Conservation (phyloP, 495 filamentous ascomycete genomes). For the Hyaloscypha bicolor region DNA sequence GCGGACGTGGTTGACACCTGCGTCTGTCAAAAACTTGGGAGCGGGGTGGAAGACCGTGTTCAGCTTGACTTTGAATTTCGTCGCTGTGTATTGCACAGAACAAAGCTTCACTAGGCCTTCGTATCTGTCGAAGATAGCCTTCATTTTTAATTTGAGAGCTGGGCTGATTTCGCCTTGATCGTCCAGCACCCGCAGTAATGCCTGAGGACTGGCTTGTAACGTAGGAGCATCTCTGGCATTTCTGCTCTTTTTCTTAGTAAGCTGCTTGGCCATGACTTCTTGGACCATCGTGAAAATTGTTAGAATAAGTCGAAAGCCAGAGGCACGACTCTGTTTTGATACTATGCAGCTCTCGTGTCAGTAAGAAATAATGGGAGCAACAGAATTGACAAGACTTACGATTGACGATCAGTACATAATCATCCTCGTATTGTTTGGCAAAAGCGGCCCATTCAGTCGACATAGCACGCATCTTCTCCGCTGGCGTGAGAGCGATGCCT, state of each 20-base stretch:
- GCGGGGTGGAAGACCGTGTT: slow-evolving; percentile 31
- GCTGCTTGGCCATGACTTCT: slow-evolving; percentile 18
- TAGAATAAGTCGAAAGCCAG: slow-evolving; percentile 39
- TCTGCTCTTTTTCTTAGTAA: slow-evolving; percentile 1
- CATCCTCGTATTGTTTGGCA: slow-evolving; percentile 41
- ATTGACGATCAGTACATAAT: slow-evolving; percentile 39
- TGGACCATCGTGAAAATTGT: slow-evolving; percentile 33
- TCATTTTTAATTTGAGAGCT: slow-evolving; percentile 19
- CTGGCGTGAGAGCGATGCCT: slow-evolving; percentile 47
- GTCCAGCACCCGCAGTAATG: slow-evolving; percentile 35
- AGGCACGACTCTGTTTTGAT: slow-evolving; percentile 37
- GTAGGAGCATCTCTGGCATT: slow-evolving; percentile 21
- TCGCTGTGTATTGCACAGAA: slow-evolving; percentile 22
- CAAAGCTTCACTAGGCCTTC: slow-evolving; percentile 29
- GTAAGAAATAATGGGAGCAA: neutral
- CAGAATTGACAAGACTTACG: slow-evolving; percentile 28
- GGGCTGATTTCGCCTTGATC: slow-evolving; percentile 24
- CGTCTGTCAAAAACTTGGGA: slow-evolving; percentile 23
- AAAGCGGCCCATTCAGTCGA: slow-evolving; percentile 49
- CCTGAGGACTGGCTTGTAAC: slow-evolving; percentile 33
- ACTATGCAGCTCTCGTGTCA: slow-evolving; percentile 25
- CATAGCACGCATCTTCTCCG: slow-evolving; percentile 51
- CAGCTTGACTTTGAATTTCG: slow-evolving; percentile 18
- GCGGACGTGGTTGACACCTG: slow-evolving; percentile 24
- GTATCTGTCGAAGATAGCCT: slow-evolving; percentile 33